phyloP scores from a whole-genome alignment of 148 eudicot genomes.

The Heliosperma pusillum region DNA sequence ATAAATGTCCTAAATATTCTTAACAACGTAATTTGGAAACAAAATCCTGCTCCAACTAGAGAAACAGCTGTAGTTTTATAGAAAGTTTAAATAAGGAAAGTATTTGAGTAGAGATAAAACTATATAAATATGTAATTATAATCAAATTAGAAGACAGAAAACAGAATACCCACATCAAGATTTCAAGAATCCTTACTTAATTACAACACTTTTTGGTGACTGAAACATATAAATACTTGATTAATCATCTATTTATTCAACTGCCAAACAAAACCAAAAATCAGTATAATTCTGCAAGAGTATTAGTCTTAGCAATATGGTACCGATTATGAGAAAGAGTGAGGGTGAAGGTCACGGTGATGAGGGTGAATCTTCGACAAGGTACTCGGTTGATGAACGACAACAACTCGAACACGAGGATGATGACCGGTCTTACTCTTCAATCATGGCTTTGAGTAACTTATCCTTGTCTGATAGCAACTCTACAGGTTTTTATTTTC shows the following conservation, averaged over 20 bases:
- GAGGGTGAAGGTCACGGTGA: background rate
- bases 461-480: constrained; percentile 7
- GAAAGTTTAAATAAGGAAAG: background rate
- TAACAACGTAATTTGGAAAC: background rate
- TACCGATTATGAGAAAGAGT: no score
- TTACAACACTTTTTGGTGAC: no score
- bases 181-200: background rate
- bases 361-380: background rate
- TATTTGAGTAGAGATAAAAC: no score
- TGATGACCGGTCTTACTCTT: background rate
- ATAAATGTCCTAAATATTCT: background rate
- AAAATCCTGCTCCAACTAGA: background rate
- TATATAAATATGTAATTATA: background rate
- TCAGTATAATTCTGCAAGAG: no score
- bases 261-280: background rate
- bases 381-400: background rate
- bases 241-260: background rate
- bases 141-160: background rate
- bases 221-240: background rate
- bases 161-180: background rate
- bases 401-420: background rate
- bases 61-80: background rate
- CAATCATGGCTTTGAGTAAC: background rate
- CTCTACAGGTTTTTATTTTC: background rate
- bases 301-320: no score